These are phyloP conservation scores for Nakazawaea ambrosiae DNA, from an alignment of 805 yeast genomes.

Conservation along the genomic window DNA sequence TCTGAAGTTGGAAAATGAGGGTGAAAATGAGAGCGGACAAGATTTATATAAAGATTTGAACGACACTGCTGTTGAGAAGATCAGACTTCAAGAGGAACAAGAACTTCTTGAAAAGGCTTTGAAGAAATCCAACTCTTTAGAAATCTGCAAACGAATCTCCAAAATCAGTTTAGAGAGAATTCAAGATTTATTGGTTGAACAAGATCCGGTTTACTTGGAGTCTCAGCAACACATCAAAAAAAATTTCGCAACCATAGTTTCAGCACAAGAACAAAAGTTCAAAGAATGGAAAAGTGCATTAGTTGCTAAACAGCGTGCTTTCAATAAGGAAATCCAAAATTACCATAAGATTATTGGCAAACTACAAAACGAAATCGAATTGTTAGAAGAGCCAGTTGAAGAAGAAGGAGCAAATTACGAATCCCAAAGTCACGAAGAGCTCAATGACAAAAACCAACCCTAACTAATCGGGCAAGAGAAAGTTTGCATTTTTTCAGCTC, in stretches of 20 bases:
- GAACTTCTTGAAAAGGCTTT: not conserved
- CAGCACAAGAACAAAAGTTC: conserved; percentile 47
- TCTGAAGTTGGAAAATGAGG: conserved; percentile 14
- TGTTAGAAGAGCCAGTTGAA: conserved; percentile 3
- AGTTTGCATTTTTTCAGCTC: too few relatives aligned
- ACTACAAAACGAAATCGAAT: conserved; percentile 25
- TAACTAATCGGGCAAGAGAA: too few relatives aligned
- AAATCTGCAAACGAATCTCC: conserved; percentile 31
- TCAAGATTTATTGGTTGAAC: conserved; percentile 31
- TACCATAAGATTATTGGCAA: conserved; percentile 28
- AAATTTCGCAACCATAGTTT: conserved; percentile 35
- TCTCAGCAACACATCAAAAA: conserved; percentile 35
- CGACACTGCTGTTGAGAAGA: conserved; percentile 18
- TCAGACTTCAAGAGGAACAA: conserved; percentile 3
- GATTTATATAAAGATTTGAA: conserved; percentile 22
- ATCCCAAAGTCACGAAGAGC: not conserved
- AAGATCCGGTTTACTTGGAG: conserved; percentile 40
- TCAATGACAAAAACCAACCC: too few relatives aligned
- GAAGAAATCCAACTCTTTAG: conserved; percentile 18
- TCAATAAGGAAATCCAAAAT: conserved; percentile 47
- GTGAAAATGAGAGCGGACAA: not conserved
- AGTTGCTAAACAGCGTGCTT: conserved; percentile 44
- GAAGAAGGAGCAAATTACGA: too few relatives aligned
- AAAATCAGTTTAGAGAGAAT: conserved; percentile 26
- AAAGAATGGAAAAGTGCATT: conserved; percentile 56